Percentiles rank a stretch among this genome's conserved stretches.
Conservation (phyloP, 169 alveolate species). For the Plasmodium coatneyi region DNA sequence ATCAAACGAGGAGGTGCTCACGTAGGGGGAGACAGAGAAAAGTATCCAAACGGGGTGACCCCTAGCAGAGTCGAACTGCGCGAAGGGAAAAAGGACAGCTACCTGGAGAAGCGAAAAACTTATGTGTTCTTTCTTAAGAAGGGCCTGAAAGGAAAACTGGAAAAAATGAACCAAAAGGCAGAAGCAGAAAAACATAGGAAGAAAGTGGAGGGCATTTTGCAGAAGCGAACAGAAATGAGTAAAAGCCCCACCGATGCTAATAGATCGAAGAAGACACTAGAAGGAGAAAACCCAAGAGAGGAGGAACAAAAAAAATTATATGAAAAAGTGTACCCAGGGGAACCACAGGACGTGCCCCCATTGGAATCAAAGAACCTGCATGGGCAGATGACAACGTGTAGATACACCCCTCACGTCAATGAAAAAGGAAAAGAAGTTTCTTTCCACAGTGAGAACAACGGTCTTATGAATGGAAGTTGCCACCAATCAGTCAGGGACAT, state of each 20-base stretch:
- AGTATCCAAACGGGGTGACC: background rate
- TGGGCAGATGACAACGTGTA: background rate
- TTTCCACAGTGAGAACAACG: background rate
- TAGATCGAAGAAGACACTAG: background rate
- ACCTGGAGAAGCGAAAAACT: constrained; percentile 25
- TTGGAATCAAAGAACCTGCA: background rate
- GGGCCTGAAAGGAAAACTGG: constrained; percentile 15
- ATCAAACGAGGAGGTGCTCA: background rate
- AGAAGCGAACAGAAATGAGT: background rate
- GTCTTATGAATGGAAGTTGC: background rate
- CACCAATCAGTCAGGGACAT: background rate
- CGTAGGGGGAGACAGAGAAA: background rate
- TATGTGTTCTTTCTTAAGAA: constrained; percentile 17
- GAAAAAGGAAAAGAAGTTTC: background rate
- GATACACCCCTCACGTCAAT: background rate
- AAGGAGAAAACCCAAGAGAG: background rate
- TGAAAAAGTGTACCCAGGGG: background rate
- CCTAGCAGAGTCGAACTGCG: background rate
- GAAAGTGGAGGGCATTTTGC: background rate
- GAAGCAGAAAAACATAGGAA: background rate
- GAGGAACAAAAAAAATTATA: background rate
- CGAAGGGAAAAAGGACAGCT: background rate
- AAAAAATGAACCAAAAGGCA: background rate
- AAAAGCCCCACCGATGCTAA: background rate
- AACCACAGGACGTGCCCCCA: background rate